Evolutionary conservation across 208 protist species (phyloP), one percentile per base, ranked within the genome.

Genomic region (Porcisia hertigi): DNA sequence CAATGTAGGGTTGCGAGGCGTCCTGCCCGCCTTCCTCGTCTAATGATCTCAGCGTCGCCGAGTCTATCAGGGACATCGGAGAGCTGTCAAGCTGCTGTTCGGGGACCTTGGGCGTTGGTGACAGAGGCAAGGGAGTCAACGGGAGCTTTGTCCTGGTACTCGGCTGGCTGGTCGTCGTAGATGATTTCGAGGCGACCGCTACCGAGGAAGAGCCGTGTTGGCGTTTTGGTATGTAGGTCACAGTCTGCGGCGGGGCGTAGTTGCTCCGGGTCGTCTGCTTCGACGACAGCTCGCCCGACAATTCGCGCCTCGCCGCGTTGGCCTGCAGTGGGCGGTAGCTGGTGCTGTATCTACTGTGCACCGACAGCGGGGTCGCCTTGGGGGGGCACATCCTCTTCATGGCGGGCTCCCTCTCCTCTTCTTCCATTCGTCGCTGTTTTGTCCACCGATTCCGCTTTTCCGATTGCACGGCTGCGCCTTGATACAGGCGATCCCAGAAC

Each of bases 401-500:
- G 47, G 59, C 69, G 23, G 60, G 81, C 41, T 45, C 53, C 41
- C 54, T 73, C 57, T 73, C 66, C 45, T 30, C 30, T 0, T 0
- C 30, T 30, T 30, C 30, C 30, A 77, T 47, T 53, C 62, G 66
- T 12, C 45, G 60, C 73, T 75, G 70, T 75, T 83, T 74, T 3
- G 69, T 76, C 11, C 66, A 71, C 34, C 67, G 73, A 64, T 80
- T 71, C 20, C 72, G 67, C 59, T 70, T 73, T 58, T 78, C 54
- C 65, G 79, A 67, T 77, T 85, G 81, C 53, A 53, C 65, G 16
- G 81, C 74, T 25, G 79, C 77, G 36, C 86, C 69, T 59, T 62
- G 62, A 66, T 89, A 89, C 45, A 86, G 75, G 4, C 82, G 85
- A 72, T 83, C 79, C 85, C 85, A 89, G 41, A 86, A 76, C 5